phyloP scores from a whole-genome alignment of 2,329 filamentous ascomycete genomes.

The Paracoccidioides lutzii region DNA sequence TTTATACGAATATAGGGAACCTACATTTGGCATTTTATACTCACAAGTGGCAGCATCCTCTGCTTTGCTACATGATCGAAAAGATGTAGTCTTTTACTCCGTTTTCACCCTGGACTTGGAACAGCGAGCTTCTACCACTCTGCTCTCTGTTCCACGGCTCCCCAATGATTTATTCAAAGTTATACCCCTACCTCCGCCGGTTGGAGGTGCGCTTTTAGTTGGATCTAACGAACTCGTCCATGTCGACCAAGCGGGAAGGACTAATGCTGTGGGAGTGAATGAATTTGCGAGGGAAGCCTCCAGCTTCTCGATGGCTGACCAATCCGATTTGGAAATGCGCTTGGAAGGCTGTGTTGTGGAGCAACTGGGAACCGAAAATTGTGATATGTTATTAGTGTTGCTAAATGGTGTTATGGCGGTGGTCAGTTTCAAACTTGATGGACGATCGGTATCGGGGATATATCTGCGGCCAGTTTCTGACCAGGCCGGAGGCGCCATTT shows the following conservation, averaged over 20 bases:
- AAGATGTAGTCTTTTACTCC: conserved; percentile 77
- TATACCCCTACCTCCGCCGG: conserved; percentile 67
- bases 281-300: conserved; percentile 73
- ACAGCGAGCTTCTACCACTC: conserved; percentile 82
- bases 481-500: conserved; percentile 49
- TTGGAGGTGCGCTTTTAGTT: conserved; percentile 77
- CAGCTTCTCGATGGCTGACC: conserved; percentile 72
- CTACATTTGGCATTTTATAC: conserved; percentile 88
- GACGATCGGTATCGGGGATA: conserved; percentile 78
- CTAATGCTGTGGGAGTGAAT: conserved; percentile 86
- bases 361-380: conserved; percentile 59
- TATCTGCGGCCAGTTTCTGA: conserved; percentile 52
- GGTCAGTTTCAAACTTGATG: conserved; percentile 74
- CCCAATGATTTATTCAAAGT: conserved; percentile 80
- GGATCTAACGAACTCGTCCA: conserved; percentile 88
- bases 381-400: conserved; percentile 74
- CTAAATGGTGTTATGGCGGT: conserved; percentile 62
- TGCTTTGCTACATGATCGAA: conserved; percentile 60
- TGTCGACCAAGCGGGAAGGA: conserved; percentile 87
- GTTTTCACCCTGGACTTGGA: conserved; percentile 93
- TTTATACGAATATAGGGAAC: conserved; percentile 91
- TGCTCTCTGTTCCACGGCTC: conserved; percentile 71
- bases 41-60: conserved; percentile 61
- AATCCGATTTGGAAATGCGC: conserved; percentile 64
- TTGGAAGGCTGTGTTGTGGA: conserved; percentile 73